Base-by-base conservation (phyloP, 2,329 filamentous ascomycete species). In the Didymella sp. region DNA sequence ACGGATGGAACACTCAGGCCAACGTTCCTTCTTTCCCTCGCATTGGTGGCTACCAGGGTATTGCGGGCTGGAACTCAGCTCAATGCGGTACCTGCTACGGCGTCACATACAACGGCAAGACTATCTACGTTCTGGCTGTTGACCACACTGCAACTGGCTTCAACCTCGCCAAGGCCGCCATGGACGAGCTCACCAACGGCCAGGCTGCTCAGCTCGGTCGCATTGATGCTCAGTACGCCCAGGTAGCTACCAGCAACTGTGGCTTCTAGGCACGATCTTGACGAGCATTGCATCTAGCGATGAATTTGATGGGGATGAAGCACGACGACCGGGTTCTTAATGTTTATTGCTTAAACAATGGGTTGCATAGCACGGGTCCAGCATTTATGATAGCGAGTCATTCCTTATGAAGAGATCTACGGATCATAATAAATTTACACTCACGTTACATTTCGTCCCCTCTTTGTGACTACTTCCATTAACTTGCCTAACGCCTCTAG, bases 71-170 rank as follows among this genome's bases (percentile, higher is more conserved):
- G 79, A 79, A 80, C 68, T 71, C 66, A 35, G 44, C 68, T 1
- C 63, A 81, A 70, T 85, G 83, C 68, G 82, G 82, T 45, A 80
- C 78, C 41, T 85, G 83, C 76, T 84, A 82, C 69, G 69, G 76
- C 49, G 63, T 85, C 51, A 78, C 76, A 41, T 85, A 80, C 71
- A 76, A 79, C 43, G 75, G 75, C 57, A 73, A 77, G 48, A 79
- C 76, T 41, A 78, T 85, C 69, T 78, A 80, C 58, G 73, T 84
- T 22, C 72, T 81, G 15, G 83, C 79, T 2, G 74, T 85, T 40
- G 83, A 85, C 62, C 72, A 76, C 59, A 68, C 77, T 3, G 78
- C 69, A 4, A 71, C 71, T 35, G 81, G 81, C 8, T 81, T 85
- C 74, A 83, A 83, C 64, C 67, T 85, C 38, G 79, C 77, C 25